Evolutionary conservation across 352 stramenopile species (phyloP).

Genomic region (Globisporangium megalacanthum): DNA sequence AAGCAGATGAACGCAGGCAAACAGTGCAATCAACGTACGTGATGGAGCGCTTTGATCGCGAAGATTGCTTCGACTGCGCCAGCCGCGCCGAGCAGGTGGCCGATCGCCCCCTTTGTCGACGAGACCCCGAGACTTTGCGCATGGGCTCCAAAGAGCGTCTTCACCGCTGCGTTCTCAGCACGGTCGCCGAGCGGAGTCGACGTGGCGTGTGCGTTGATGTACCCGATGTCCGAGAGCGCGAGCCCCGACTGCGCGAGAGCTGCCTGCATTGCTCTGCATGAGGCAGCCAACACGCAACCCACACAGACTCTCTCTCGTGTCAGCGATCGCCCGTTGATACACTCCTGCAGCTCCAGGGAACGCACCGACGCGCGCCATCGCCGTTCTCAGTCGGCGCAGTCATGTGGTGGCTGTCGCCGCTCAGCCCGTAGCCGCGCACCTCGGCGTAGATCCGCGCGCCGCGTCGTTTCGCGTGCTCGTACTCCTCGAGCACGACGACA

Average conservation of each 20-base stretch:
- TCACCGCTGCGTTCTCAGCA: slow-evolving; percentile 91
- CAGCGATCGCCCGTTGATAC: not conserved
- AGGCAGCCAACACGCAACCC: not conserved
- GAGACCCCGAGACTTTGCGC: slow-evolving; percentile 57
- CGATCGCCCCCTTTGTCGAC: slow-evolving; percentile 90
- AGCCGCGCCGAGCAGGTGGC: slow-evolving; percentile 94
- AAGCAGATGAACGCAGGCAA: not conserved
- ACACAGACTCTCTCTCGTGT: slow-evolving; percentile 29
- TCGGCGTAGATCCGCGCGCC: slow-evolving; percentile 94
- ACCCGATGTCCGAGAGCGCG: slow-evolving; percentile 87
- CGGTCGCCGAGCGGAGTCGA: slow-evolving; percentile 97
- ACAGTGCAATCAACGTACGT: slow-evolving; percentile 35
- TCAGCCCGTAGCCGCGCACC: slow-evolving; percentile 93
- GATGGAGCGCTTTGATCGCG: slow-evolving; percentile 88
- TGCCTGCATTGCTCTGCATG: slow-evolving; percentile 85
- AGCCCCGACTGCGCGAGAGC: slow-evolving; percentile 82
- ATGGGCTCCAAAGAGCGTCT: slow-evolving; percentile 71
- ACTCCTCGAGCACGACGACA: slow-evolving; percentile 72
- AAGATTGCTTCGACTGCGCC: slow-evolving; percentile 96
- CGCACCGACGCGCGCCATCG: slow-evolving; percentile 49
- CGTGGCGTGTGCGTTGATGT: slow-evolving; percentile 98
- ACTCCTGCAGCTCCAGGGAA: slow-evolving; percentile 30
- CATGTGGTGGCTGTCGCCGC: slow-evolving; percentile 95
- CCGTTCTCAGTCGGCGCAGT: slow-evolving; percentile 63
- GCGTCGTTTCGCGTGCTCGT: slow-evolving; percentile 91